These are phyloP conservation scores for Coemansia sp. DNA, from an alignment of 192 early-diverging fungal species.

Conservation along the genomic window DNA sequence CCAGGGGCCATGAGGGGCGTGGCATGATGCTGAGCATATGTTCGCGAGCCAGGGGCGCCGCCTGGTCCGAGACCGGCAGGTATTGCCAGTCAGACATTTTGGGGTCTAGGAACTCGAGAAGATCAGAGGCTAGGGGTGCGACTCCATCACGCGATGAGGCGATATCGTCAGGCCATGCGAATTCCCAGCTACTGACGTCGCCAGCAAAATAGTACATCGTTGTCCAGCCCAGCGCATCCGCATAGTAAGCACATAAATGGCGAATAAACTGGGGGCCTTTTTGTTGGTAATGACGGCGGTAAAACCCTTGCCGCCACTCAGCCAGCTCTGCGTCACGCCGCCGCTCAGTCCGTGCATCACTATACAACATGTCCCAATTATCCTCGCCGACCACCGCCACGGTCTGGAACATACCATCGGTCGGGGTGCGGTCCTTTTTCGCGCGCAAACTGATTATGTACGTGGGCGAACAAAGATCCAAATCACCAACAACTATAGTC, in stretches of 20 bases:
- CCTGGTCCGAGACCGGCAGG: conserved; percentile 3
- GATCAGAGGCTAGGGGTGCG: conserved; percentile 37
- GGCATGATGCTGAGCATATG: conserved; percentile 45
- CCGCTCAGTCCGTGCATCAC: conserved; percentile 31
- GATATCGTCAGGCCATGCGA: conserved; percentile 38
- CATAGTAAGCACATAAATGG: conserved; percentile 22
- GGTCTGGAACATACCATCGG: neutral
- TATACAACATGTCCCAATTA: conserved; percentile 31
- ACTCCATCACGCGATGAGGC: neutral
- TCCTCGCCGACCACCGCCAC: conserved; percentile 25
- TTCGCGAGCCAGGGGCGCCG: conserved; percentile 29
- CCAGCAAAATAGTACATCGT: conserved; percentile 36
- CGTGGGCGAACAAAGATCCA: conserved; percentile 11
- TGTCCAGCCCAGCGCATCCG: conserved; percentile 38
- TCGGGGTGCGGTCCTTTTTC: neutral
- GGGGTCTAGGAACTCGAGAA: conserved; percentile 11
- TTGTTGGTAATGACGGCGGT: conserved; percentile 13
- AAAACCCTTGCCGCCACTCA: conserved; percentile 23
- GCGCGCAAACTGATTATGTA: conserved; percentile 5
- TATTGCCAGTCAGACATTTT: conserved; percentile 2
- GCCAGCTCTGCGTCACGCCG: conserved; percentile 8
- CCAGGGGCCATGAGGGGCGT: conserved; percentile 11
- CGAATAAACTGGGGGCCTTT: neutral
- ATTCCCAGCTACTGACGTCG: conserved; percentile 37
- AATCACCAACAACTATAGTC: conserved; percentile 19